phyloP scores from a whole-genome alignment of 768 basidiomycete genomes.

The Rhizopogon vulgaris region DNA sequence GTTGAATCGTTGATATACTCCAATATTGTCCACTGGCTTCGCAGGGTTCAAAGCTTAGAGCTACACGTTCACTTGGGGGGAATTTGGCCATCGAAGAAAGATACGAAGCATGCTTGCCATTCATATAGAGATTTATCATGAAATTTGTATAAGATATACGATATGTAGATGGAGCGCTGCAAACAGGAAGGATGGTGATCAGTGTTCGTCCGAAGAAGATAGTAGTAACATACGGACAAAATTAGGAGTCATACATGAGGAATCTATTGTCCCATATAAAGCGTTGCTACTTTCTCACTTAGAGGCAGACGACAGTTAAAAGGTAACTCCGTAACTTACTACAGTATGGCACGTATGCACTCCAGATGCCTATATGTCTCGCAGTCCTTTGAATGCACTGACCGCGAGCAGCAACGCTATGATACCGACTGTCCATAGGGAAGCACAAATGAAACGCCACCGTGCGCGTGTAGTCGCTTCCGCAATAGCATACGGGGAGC shows the following conservation, averaged over 20 bases:
- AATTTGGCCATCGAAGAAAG: neutral
- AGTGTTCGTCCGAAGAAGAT: neutral
- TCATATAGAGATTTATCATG: neutral
- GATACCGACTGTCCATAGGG: slow-evolving; percentile 32
- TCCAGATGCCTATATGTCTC: neutral
- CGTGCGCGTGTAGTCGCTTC: slow-evolving; percentile 34
- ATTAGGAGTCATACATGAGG: neutral
- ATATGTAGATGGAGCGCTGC: neutral
- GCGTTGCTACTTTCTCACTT: neutral
- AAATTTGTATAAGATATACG: neutral
- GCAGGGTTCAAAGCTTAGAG: too few relatives aligned
- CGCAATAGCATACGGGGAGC: slow-evolving; percentile 30
- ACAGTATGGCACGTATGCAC: neutral
- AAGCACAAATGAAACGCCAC: slow-evolving; percentile 38
- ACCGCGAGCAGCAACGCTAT: slow-evolving; percentile 22
- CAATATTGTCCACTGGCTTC: too few relatives aligned
- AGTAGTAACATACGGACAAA: neutral
- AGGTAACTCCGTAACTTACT: neutral
- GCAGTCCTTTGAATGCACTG: slow-evolving; percentile 14
- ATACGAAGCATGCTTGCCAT: neutral
- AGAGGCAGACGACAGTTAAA: neutral
- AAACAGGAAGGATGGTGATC: neutral
- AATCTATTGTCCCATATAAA: neutral
- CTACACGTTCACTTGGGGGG: too few relatives aligned
- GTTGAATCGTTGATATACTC: too few relatives aligned